Evolutionary conservation across 2,329 filamentous ascomycete genomes (phyloP), one percentile per base, ranked within the genome.

Genomic region (Phialophora chinensis): DNA sequence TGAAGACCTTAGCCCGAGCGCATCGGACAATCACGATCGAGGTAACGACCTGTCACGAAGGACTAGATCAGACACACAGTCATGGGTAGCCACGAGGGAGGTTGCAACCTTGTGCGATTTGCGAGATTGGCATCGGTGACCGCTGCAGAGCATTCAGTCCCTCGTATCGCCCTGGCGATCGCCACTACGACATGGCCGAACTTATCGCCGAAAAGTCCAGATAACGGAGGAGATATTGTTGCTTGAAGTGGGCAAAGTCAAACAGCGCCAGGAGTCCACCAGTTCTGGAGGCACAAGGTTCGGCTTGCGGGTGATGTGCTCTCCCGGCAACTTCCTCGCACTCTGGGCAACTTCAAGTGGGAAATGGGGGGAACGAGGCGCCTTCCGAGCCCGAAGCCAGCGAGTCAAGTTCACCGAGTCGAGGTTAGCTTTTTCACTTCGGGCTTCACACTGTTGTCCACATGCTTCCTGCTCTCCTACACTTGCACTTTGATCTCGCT

Each of bases 351-450:
- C 5, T 33, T 55, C 27, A 35, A 33, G 35, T 29, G 53, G 27
- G 25, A 35, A 33, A 55, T 29, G 53, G 27, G 25, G 52, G 29
- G 53, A 5, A 33, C 17, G n/a, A 55, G 53, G 53, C 53, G 53
- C 29, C 53, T 11, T 11, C 53, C 53, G 53, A 55, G 25, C 53
- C 53, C 27, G 53, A 35, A 27, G 53, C 53, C 53, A 33, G 49
- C 49, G 12, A 53, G 49, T 23, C 27, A 29, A 53, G 20, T 53
- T 53, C 5, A n/a, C 17, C 23, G 7, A 52, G 49, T 44, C 6
- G 27, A 52, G 49, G 12, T 27, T 23, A n/a, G 17, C 49, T 29
- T 23, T 3, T 7, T 27, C 49, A 27, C 47, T 12, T 52, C 20
- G 49, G 20, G 20, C 49, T 52, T 52, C 20, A 52, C 25, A 4